These are phyloP conservation scores for Sisymbrium altissimum DNA, from an alignment of 345 rosid genomes.

Conservation along the genomic window DNA sequence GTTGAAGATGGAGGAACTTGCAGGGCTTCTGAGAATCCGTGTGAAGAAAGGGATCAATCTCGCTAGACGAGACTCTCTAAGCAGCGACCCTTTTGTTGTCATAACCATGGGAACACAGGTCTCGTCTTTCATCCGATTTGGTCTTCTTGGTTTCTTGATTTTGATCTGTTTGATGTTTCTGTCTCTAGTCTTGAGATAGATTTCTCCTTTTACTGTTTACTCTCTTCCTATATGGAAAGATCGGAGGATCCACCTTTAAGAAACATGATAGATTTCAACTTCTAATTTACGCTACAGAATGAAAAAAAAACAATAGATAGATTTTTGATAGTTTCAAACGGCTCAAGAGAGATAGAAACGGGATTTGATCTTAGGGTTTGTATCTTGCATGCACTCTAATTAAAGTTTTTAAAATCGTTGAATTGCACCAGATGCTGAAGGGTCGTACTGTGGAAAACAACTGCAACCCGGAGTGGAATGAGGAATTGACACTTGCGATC, in stretches of 20 bases:
- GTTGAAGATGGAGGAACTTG: constrained; percentile 37
- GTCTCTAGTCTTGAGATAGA: not conserved
- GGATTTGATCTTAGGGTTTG: not conserved
- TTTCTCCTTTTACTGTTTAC: not conserved
- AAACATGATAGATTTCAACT: not conserved
- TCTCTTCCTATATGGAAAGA: not conserved
- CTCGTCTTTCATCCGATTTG: constrained; percentile 7
- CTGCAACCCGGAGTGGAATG: constrained; percentile 89
- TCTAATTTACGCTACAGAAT: not conserved
- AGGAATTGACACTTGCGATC: constrained; percentile 66
- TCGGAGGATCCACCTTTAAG: not conserved
- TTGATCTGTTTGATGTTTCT: not conserved
- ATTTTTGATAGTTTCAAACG: not conserved
- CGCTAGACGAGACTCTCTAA: constrained; percentile 37
- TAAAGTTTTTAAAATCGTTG: not conserved
- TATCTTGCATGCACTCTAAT: not conserved
- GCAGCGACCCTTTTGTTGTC: constrained; percentile 57
- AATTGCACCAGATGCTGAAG: constrained; percentile 56
- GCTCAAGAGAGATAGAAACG: not conserved
- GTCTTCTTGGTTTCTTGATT: not conserved
- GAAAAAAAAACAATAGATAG: not conserved
- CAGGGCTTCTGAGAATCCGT: constrained; percentile 44
- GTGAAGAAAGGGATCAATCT: constrained; percentile 49
- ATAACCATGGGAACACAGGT: constrained; percentile 48
- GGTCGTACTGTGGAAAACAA: constrained; percentile 54